A percentile compares a stretch with the other conserved stretches of the same genome.
Evolutionary conservation across 2,329 filamentous ascomycete species (phyloP).

Genomic region (Neofusicoccum sp.): DNA sequence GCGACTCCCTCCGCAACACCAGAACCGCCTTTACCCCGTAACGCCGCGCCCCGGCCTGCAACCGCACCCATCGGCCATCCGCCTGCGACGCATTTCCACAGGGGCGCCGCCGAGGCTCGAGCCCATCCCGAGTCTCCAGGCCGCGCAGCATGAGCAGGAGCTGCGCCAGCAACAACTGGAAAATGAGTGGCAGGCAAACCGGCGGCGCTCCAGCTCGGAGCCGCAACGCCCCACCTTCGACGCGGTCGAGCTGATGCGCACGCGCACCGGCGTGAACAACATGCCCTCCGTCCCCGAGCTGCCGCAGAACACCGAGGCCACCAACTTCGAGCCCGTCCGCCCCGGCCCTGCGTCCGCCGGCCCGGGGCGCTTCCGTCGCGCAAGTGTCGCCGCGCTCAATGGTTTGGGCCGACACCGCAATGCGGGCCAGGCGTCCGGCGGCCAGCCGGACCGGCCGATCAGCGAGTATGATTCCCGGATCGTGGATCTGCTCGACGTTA

Average conservation of each 20-base stretch:
- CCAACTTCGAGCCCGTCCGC: conserved; percentile 4
- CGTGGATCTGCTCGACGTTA: conserved; percentile 68
- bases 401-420: conserved; percentile 1
- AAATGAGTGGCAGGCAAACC: conserved; percentile 16
- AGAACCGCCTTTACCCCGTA: conserved; percentile 9
- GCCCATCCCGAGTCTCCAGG: conserved; percentile 6
- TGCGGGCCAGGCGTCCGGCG: not conserved
- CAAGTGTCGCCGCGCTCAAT: conserved; percentile 11
- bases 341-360: not conserved
- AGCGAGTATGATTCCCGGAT: conserved; percentile 62
- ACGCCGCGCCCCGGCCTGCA: conserved; percentile 7
- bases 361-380: conserved; percentile 13
- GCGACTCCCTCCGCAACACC: not conserved
- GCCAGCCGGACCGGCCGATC: not conserved
- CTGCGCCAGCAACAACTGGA: not conserved
- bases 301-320: not conserved
- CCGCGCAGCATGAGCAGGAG: conserved; percentile 7
- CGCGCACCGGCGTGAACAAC: conserved; percentile 8
- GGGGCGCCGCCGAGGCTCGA: not conserved
- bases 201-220: conserved; percentile 21
- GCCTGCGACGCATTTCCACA: conserved; percentile 13
- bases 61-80: conserved; percentile 5
- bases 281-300: conserved; percentile 21
- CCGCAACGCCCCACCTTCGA: conserved; percentile 18
- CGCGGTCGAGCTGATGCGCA: conserved; percentile 3